Evolutionary conservation across 2,329 filamentous ascomycete genomes (phyloP).

Genomic region (Calonectria pteridis): DNA sequence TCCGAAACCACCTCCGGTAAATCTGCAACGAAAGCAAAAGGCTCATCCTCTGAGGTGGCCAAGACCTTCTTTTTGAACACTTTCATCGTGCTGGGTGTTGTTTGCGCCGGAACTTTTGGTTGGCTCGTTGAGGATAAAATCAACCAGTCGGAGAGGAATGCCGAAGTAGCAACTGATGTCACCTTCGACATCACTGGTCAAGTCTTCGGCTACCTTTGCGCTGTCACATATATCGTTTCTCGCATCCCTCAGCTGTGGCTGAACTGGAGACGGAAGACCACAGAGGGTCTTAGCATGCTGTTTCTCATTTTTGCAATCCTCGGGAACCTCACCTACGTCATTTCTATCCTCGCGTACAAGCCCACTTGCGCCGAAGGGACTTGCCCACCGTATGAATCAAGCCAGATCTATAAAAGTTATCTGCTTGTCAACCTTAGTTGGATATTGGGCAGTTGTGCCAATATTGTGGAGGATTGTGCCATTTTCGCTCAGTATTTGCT

Average conservation of each 20-base stretch:
- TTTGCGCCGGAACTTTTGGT: slow-evolving; percentile 83
- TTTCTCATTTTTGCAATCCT: slow-evolving; percentile 98
- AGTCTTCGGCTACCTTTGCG: slow-evolving; percentile 93
- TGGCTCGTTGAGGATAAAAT: slow-evolving; percentile 76
- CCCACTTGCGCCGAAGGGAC: slow-evolving; percentile 70
- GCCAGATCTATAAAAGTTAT: slow-evolving; percentile 79
- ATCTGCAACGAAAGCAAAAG: background rate
- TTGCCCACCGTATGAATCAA: slow-evolving; percentile 76
- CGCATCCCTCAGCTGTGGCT: slow-evolving; percentile 91
- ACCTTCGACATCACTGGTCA: slow-evolving; percentile 84
- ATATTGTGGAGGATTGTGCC: slow-evolving; percentile 83
- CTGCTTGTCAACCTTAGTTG: slow-evolving; percentile 92
- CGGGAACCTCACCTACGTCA: slow-evolving; percentile 92
- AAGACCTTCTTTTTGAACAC: background rate
- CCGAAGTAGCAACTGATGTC: slow-evolving; percentile 62
- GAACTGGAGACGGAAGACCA: slow-evolving; percentile 92
- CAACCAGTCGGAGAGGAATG: slow-evolving; percentile 53
- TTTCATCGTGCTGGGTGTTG: slow-evolving; percentile 80
- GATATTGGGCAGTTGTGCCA: slow-evolving; percentile 90
- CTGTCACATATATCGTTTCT: slow-evolving; percentile 87
- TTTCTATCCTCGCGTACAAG: slow-evolving; percentile 92
- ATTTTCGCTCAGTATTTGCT: slow-evolving; percentile 95
- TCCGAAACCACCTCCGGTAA: background rate
- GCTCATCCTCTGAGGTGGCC: background rate
- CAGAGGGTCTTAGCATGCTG: slow-evolving; percentile 91